Evolutionary conservation across 1,284 basidiomycete genomes (phyloP), one percentile per base, ranked within the genome.

Genomic region (Boletus sp.): DNA sequence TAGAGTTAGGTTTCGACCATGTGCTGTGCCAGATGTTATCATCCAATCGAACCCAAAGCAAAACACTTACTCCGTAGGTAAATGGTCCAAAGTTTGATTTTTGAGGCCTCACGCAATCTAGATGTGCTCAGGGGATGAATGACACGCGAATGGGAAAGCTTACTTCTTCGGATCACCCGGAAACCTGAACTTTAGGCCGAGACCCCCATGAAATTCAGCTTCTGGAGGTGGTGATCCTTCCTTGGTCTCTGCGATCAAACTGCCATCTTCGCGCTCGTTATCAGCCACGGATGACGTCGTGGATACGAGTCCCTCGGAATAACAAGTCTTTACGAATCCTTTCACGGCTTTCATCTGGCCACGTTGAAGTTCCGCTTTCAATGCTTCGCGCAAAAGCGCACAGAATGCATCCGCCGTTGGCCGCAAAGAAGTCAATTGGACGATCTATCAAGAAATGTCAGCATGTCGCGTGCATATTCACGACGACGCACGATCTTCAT

Each of bases 331-430:
- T 17, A 91, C 82, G 66, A 99, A 98, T 9, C 78, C 75, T 69
- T 96, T 97, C 54, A 98, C 87, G 8, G 76, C 74, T 69, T 97
- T 97, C 95, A 99, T 98, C 64, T 88, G 84, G 6, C 90, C 87
- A 9, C 84, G 80, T 68, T 92, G 84, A 17, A 89, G 72, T 58
- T 97, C 91, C 0, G 85, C 76, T 69, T 95, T 97, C 53, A 99
- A 80, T 6, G 91, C 85, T 59, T 94, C 90, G 5, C 94, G 84
- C 2, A 99, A 78, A 3, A 91, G 75, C 1, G 88, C 80, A 61
- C 95, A 97, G 73, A 99, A 99, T 29, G 88, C 78, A 61, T 99
- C 95, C 37, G 95, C 96, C 0, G 91, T 94, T 8, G 94, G 92
- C 27, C 94, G 80, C n/a, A 99, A 77, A 1, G 94, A 93, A 8